These are phyloP conservation scores for Puccinia coronata DNA, from an alignment of 1,284 basidiomycete species.

Conservation along the genomic window DNA sequence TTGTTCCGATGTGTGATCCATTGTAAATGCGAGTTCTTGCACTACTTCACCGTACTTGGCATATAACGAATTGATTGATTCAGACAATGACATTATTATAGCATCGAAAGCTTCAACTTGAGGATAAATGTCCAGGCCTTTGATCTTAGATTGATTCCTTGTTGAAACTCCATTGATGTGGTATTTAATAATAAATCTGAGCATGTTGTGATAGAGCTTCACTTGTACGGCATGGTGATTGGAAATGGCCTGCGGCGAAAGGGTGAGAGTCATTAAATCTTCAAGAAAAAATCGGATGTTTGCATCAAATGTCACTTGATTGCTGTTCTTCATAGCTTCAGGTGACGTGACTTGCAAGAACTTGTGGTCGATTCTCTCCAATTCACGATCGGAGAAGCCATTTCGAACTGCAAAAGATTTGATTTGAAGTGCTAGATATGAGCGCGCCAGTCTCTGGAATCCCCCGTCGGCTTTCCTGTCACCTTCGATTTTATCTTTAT, in stretches of 20 bases:
- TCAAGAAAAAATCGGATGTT: neutral
- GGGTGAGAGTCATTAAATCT: neutral
- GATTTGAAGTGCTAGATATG: neutral
- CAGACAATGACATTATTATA: neutral
- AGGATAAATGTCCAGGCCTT: neutral
- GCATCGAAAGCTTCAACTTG: neutral
- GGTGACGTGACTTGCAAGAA: neutral
- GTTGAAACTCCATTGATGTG: neutral
- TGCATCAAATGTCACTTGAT: neutral
- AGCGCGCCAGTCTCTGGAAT: neutral
- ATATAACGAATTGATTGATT: neutral
- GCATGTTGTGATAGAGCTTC: neutral
- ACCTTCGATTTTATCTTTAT: neutral
- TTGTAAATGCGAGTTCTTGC: neutral
- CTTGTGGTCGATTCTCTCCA: neutral
- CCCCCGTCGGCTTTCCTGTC: neutral
- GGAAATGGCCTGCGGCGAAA: neutral
- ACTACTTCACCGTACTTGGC: neutral
- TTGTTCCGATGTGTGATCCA: neutral
- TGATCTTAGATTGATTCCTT: neutral
- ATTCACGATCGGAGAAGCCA: neutral
- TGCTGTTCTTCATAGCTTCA: neutral
- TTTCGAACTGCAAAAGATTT: neutral
- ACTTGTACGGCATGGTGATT: neutral
- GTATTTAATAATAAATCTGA: neutral